phyloP scores from a whole-genome alignment of 2,329 filamentous ascomycete genomes.

The Clarireedia sp. region DNA sequence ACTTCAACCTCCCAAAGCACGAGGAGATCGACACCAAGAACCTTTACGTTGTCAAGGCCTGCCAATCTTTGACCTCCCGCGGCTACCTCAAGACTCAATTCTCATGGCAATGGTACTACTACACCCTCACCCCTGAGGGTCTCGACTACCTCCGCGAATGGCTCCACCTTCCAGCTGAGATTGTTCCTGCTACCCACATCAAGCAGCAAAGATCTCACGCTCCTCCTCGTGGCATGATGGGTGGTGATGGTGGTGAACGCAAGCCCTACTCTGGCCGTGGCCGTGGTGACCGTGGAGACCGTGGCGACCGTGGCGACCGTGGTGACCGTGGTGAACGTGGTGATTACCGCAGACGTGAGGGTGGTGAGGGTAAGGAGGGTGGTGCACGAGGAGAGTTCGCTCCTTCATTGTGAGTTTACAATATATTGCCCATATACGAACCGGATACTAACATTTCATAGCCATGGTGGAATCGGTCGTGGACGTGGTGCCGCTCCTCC shows the following conservation, averaged over 20 bases:
- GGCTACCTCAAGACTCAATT: slow-evolving; percentile 99
- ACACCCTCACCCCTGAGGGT: slow-evolving; percentile 98
- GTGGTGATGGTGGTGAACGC: slow-evolving; percentile 66
- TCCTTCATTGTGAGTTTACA: slow-evolving; percentile 68
- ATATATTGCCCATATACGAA: not conserved
- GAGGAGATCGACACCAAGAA: slow-evolving; percentile 99
- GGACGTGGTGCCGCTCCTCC: slow-evolving; percentile 58
- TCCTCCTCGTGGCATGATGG: slow-evolving; percentile 91
- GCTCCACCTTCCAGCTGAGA: slow-evolving; percentile 99
- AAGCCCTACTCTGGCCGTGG: slow-evolving; percentile 76
- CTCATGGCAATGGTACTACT: slow-evolving; percentile 99
- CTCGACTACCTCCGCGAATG: slow-evolving; percentile 99
- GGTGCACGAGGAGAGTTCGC: slow-evolving; percentile 86
- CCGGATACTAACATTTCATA: slow-evolving; percentile 32
- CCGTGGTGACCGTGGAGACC: slow-evolving; percentile 57
- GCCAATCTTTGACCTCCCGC: slow-evolving; percentile 95
- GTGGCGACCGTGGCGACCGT: slow-evolving; percentile 54
- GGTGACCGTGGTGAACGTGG: slow-evolving; percentile 73
- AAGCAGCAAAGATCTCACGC: slow-evolving; percentile 99
- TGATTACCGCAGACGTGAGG: slow-evolving; percentile 86
- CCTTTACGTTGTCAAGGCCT: slow-evolving; percentile 98
- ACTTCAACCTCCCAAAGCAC: slow-evolving; percentile 91
- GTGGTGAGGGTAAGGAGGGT: slow-evolving; percentile 69
- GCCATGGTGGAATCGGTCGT: slow-evolving; percentile 84
- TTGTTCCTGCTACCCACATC: slow-evolving; percentile 99